Conservation (phyloP, 345 rosid genomes). For the Dovyalis caffra region DNA sequence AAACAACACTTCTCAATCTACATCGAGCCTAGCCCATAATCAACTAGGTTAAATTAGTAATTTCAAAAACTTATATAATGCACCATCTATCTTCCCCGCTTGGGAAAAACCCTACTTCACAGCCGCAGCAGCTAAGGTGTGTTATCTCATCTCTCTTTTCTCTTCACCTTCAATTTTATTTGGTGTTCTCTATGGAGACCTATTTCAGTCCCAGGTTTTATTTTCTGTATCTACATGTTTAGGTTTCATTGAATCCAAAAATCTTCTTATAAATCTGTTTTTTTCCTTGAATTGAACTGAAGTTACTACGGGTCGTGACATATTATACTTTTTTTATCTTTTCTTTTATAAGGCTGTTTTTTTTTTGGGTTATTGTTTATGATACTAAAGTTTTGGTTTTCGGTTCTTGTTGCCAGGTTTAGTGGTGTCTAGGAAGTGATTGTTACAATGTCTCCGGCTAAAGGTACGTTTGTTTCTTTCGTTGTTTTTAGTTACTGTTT, state of each 20-base stretch:
- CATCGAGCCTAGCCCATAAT: not conserved
- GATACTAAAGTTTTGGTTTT: not conserved
- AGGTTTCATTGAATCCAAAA: not conserved
- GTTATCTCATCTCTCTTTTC: not conserved
- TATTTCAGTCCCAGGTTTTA: too few relatives aligned
- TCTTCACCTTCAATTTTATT: not conserved
- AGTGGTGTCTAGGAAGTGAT: not conserved
- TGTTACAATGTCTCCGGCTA: constrained; percentile 38
- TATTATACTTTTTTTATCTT: not conserved
- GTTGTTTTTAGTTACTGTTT: not conserved
- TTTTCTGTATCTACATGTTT: too few relatives aligned
- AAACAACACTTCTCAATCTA: not conserved
- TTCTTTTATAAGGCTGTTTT: not conserved
- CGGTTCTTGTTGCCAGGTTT: not conserved
- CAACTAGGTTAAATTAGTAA: not conserved
- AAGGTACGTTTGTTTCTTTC: constrained; percentile 22
- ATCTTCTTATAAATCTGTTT: not conserved
- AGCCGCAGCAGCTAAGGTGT: not conserved
- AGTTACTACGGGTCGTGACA: not conserved
- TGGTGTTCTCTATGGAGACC: not conserved
- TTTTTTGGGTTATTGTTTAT: too few relatives aligned
- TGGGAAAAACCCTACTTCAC: not conserved
- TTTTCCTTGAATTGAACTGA: not conserved
- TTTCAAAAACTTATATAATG: not conserved
- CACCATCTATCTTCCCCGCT: not conserved